Base-by-base conservation (phyloP, 1,284 basidiomycete genomes). In the Ustilago hordei region DNA sequence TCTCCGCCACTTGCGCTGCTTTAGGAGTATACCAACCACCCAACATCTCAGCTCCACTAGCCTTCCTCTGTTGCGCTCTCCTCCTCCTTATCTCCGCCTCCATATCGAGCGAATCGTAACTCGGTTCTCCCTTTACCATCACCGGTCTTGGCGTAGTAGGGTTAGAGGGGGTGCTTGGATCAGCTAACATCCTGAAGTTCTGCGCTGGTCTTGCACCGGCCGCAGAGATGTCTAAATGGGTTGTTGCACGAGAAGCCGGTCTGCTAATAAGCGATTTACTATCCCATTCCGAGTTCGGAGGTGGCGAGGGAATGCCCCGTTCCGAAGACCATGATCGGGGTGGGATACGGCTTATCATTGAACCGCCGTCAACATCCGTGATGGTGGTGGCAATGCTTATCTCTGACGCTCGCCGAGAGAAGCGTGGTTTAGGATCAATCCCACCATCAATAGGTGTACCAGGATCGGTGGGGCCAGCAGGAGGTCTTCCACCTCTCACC, bases 11-110 rank as follows among this genome's bases (percentile, higher is more conserved):
- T 32, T 68, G 55, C 0, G 59, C 57, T 23, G 60, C 63, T 31
- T 76, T 78, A 19, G 76, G 73, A 4, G 77, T 81, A 41, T 81
- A 82, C 79, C 78, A 82, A 23, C 80, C 80, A 11, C 73, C 79
- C 3, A 34, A 17, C 47, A 78, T 70, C 1, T 55, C 62, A 23
- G 66, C 62, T 34, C 70, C 73, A 35, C 41, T 71, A 2, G 64
- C 64, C 5, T 63, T 74, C 56, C 60, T 67, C 62, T 68, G 68
- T 36, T 67, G 70, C 19, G 71, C 71, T 8, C 81, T 54, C 7
- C 75, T 55, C 31, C 68, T 47, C 15, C 81, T 65, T 15, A 83
- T 68, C 55, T 80, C 81, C 8, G 78, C 78, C 47, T 83, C 81
- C 81, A 83, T 83, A 41, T 83, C 80, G 36, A 83, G 58, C 43